phyloP scores from a whole-genome alignment of 1,284 basidiomycete species.

The Ceratobasidium sp. region DNA sequence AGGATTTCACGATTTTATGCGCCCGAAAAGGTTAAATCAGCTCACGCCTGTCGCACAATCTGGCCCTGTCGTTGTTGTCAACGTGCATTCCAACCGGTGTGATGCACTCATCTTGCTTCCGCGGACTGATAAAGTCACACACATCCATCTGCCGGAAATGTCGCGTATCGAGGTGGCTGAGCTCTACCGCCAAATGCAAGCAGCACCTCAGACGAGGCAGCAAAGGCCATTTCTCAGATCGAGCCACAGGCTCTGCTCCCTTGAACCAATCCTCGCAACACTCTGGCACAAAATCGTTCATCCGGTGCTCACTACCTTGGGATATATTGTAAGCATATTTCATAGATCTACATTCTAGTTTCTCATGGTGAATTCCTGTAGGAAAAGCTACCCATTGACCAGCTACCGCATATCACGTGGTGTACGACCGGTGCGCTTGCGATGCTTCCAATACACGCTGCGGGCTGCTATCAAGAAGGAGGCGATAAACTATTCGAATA shows the following conservation, averaged over 20 bases:
- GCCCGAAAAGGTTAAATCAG: background rate
- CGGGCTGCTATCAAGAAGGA: background rate
- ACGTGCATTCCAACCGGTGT: conserved; percentile 8
- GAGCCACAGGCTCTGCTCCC: conserved; percentile 7
- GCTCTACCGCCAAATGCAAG: background rate
- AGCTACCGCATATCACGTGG: conserved; percentile 29
- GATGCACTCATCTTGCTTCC: background rate
- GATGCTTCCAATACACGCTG: conserved; percentile 25
- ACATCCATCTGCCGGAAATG: conserved; percentile 20
- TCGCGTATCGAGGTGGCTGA: background rate
- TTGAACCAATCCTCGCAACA: background rate
- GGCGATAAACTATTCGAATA: background rate
- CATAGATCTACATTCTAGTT: background rate
- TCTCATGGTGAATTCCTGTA: background rate
- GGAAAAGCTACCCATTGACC: background rate
- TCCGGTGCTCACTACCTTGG: conserved; percentile 21
- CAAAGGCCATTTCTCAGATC: background rate
- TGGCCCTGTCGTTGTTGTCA: conserved; percentile 47
- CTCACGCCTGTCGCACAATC: conserved; percentile 23
- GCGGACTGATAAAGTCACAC: background rate
- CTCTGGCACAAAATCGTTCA: conserved; percentile 37
- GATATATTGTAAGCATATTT: background rate
- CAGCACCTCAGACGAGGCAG: background rate
- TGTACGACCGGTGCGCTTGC: conserved; percentile 16
- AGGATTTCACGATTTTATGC: background rate